These are phyloP conservation scores for Spergularia bocconei DNA, from an alignment of 148 eudicot species.

Conservation along the genomic window DNA sequence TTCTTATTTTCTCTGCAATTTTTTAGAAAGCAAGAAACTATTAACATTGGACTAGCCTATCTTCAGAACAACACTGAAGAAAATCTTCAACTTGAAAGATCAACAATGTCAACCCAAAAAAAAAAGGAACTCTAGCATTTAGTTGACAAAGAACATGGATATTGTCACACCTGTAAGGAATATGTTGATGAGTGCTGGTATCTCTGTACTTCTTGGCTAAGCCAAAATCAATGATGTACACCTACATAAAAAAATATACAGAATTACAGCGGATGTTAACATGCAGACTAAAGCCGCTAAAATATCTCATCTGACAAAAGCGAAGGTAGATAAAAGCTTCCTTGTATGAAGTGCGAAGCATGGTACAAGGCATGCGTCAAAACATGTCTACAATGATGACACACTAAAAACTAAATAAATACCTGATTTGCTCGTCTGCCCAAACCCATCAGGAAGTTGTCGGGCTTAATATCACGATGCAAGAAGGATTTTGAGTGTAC, in stretches of 20 bases:
- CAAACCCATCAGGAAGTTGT: slow-evolving; percentile 95
- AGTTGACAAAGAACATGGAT: slow-evolving; percentile 14
- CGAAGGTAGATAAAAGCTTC: neutral
- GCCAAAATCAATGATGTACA: slow-evolving; percentile 86
- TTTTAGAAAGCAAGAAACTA: slow-evolving; percentile 8
- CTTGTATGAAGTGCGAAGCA: neutral
- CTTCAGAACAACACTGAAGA: neutral
- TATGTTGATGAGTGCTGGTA: slow-evolving; percentile 78
- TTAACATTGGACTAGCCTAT: neutral
- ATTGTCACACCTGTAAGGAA: slow-evolving; percentile 74
- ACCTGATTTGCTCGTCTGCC: slow-evolving; percentile 98
- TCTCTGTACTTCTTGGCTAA: slow-evolving; percentile 94
- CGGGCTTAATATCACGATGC: slow-evolving; percentile 96
- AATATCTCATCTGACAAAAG: neutral
- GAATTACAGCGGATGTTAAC: neutral
- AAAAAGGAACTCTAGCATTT: too few species aligned
- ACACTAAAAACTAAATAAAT: neutral
- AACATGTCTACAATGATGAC: neutral
- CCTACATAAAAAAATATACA: slow-evolving; percentile 38
- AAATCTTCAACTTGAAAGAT: neutral
- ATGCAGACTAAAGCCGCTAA: neutral
- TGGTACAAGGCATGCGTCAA: neutral
- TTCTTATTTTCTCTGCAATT: slow-evolving; percentile 87
- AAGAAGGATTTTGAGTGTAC: slow-evolving; percentile 83
- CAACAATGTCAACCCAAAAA: neutral